Conservation (phyloP, 495 filamentous ascomycete species). For the Articulospora tetracladia region DNA sequence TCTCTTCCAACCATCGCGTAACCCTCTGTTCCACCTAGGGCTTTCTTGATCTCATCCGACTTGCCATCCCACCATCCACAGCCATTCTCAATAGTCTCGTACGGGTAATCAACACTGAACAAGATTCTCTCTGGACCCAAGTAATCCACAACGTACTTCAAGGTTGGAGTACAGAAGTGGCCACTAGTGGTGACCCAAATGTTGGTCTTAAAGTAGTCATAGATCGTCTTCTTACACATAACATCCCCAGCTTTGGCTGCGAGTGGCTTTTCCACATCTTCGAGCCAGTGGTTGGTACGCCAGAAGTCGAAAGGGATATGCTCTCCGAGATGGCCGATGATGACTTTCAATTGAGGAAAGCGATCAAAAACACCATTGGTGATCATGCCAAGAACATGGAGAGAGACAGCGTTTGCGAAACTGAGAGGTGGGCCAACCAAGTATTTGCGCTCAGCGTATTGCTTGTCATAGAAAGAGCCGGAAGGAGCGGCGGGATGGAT, state of each 20-base stretch:
- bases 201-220: constrained; percentile 55
- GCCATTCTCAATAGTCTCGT: constrained; percentile 38
- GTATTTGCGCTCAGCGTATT: constrained; percentile 40
- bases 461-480: constrained; percentile 43
- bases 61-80: constrained; percentile 37
- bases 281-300: constrained; percentile 53
- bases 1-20: constrained; percentile 41
- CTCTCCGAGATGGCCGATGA: constrained; percentile 64
- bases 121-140: constrained; percentile 48
- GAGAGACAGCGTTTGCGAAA: constrained; percentile 46
- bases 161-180: constrained; percentile 52
- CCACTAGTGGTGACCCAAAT: constrained; percentile 64
- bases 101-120: constrained; percentile 60
- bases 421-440: constrained; percentile 37
- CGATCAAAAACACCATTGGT: constrained; percentile 54
- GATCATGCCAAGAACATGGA: constrained; percentile 48
- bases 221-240: constrained; percentile 45
- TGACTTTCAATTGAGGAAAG: constrained; percentile 53
- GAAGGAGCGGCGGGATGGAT: constrained; percentile 51
- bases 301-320: constrained; percentile 61
- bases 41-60: constrained; percentile 24
- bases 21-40: not conserved
- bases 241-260: constrained; percentile 34
- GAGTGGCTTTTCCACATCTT: constrained; percentile 21
- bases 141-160: constrained; percentile 46